A percentile compares a stretch with the other conserved stretches of the same genome.
phyloP scores from a whole-genome alignment of 2,329 filamentous ascomycete genomes.

The Gyromitra esculenta region DNA sequence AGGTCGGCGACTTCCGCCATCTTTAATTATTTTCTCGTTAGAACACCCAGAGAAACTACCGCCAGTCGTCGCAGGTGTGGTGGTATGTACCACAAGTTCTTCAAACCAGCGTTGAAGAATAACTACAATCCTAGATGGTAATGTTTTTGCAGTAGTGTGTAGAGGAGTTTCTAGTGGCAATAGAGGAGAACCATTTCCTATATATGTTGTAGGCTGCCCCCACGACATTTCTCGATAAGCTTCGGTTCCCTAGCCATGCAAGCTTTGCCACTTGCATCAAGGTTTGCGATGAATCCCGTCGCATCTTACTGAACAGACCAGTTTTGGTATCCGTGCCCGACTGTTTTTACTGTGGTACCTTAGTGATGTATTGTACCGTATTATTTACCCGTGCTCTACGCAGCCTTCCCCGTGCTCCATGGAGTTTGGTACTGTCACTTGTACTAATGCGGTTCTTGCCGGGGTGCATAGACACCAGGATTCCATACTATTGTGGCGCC shows the following conservation, averaged over 20 bases:
- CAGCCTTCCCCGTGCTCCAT: constrained; percentile 1
- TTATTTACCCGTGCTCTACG: constrained; percentile 24
- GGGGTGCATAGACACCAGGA: background rate
- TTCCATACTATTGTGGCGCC: background rate
- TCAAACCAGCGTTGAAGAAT: constrained; percentile 6
- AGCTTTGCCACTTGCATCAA: constrained; percentile 36
- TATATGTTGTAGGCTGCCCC: constrained; percentile 25
- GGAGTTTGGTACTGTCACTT: constrained; percentile 9
- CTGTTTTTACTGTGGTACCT: constrained; percentile 1
- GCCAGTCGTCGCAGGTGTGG: background rate
- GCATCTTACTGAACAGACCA: constrained; percentile 3
- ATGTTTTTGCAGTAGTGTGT: background rate
- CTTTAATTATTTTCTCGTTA: constrained; percentile 7
- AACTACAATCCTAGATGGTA: constrained; percentile 3
- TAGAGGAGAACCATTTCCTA: constrained; percentile 19
- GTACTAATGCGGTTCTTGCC: constrained; percentile 2
- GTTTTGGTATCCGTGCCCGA: constrained; percentile 26
- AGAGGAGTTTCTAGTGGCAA: background rate
- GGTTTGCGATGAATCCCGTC: constrained; percentile 10
- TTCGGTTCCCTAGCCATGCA: constrained; percentile 6
- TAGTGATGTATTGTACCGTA: constrained; percentile 9
- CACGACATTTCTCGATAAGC: constrained; percentile 6
- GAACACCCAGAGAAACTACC: too few relatives aligned
- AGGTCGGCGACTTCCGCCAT: constrained; percentile 19
- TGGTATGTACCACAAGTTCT: background rate